Evolutionary conservation across 176 grass and related monocot genomes (phyloP).

Genomic region (Zizania latifolia): DNA sequence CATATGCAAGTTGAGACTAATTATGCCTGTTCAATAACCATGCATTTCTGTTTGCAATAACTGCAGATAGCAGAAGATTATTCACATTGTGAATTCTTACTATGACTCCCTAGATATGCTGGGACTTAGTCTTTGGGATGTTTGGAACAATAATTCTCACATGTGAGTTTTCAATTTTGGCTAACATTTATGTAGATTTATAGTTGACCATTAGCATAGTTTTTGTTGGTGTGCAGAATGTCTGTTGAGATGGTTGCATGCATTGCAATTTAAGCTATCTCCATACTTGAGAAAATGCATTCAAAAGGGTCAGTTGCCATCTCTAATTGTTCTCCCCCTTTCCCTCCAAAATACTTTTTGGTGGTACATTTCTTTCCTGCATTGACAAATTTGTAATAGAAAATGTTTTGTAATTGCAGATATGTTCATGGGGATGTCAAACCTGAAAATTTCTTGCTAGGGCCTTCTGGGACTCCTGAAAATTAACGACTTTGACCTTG

Average conservation of each 20-base stretch:
- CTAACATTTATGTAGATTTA: constrained; percentile 10
- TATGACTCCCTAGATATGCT: constrained; percentile 99
- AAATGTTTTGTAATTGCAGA: constrained; percentile 41
- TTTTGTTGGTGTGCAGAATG: constrained; percentile 54
- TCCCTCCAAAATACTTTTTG: neutral
- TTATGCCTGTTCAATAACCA: neutral
- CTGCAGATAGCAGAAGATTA: constrained; percentile 93
- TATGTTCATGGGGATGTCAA: constrained; percentile 98
- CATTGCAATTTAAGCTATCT: constrained; percentile 95
- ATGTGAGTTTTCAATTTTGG: constrained; percentile 51
- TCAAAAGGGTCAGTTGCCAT: constrained; percentile 75
- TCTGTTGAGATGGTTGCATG: constrained; percentile 97
- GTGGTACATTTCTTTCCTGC: constrained; percentile 7
- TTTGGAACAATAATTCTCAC: constrained; percentile 84
- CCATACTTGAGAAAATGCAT: constrained; percentile 96
- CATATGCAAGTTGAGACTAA: neutral
- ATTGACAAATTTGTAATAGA: neutral
- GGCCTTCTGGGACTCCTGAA: constrained; percentile 70
- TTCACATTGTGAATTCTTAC: constrained; percentile 87
- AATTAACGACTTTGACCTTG: constrained; percentile 97
- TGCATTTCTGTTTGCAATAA: neutral
- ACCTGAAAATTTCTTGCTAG: constrained; percentile 99
- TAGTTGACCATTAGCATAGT: constrained; percentile 14
- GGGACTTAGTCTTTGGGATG: constrained; percentile 93
- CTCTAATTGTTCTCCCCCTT: constrained; percentile 6